A percentile compares a stretch with the other conserved stretches of the same genome.
Conservation (phyloP, 2,329 filamentous ascomycete species). For the Samsoniella hepiali region DNA sequence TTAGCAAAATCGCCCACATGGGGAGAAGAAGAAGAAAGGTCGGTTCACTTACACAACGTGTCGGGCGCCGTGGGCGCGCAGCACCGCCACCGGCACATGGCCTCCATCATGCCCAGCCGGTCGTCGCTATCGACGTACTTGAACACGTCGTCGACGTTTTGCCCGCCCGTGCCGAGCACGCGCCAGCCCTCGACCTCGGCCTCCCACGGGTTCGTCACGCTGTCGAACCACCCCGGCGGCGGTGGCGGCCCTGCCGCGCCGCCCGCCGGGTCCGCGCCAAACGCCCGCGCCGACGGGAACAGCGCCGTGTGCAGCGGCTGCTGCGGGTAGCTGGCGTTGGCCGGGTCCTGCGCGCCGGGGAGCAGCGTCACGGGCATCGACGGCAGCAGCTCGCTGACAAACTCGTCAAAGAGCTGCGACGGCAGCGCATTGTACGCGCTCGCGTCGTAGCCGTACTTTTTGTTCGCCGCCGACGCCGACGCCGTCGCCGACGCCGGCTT, state of each 20-base stretch:
- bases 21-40: not conserved
- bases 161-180: constrained; percentile 80
- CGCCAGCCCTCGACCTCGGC: constrained; percentile 88
- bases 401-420: constrained; percentile 77
- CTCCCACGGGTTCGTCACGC: constrained; percentile 90
- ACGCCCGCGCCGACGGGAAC: constrained; percentile 74
- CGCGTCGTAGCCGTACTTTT: constrained; percentile 94
- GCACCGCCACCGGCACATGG: constrained; percentile 88
- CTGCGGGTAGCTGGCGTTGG: constrained; percentile 85
- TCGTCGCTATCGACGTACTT: constrained; percentile 82
- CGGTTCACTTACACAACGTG: constrained; percentile 70
- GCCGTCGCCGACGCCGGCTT: constrained; percentile 30
- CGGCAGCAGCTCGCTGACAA: constrained; percentile 76
- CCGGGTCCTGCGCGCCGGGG: constrained; percentile 79
- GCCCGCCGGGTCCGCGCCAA: constrained; percentile 46
- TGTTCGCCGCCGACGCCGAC: constrained; percentile 37
- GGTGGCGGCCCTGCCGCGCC: constrained; percentile 22
- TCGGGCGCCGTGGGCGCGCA: constrained; percentile 92
- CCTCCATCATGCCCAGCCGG: constrained; percentile 85
- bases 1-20: not conserved
- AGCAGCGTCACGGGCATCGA: constrained; percentile 85
- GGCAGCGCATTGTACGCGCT: constrained; percentile 83
- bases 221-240: constrained; percentile 74
- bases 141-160: constrained; percentile 90
- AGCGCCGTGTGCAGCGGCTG: constrained; percentile 91